Percentiles rank a stretch among this genome's conserved stretches.
phyloP scores from a whole-genome alignment of 208 protist species.

The Trypanosoma melophagium region DNA sequence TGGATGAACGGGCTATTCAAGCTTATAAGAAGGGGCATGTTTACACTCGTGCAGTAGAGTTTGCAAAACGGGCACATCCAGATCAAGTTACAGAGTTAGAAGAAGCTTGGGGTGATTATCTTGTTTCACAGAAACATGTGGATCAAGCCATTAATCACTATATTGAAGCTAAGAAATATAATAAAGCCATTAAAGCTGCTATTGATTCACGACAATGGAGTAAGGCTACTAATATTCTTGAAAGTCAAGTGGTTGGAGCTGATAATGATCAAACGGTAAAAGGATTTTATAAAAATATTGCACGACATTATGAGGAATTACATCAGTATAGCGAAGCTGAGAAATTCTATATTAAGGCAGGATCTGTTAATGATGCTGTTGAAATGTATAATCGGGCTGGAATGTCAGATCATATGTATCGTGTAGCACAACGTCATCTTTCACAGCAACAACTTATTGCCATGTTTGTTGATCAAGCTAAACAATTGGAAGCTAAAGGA shows the following conservation, averaged over 20 bases:
- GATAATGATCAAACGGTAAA: slow-evolving; percentile 52
- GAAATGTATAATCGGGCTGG: slow-evolving; percentile 95
- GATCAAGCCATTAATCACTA: slow-evolving; percentile 98
- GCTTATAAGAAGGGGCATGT: slow-evolving; percentile 93
- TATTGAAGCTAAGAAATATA: slow-evolving; percentile 93
- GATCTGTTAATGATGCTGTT: slow-evolving; percentile 88
- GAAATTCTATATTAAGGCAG: slow-evolving; percentile 92
- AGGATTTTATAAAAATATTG: slow-evolving; percentile 90
- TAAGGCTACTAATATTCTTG: slow-evolving; percentile 89
- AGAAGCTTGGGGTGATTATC: slow-evolving; percentile 96
- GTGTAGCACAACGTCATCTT: slow-evolving; percentile 91
- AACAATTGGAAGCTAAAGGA: slow-evolving; percentile 92
- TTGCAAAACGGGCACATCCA: slow-evolving; percentile 79
- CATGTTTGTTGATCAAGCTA: slow-evolving; percentile 93
- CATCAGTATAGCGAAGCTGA: slow-evolving; percentile 93
- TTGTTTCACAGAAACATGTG: slow-evolving; percentile 94
- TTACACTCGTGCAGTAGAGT: slow-evolving; percentile 94
- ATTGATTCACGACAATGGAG: slow-evolving; percentile 95
- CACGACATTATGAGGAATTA: slow-evolving; percentile 93
- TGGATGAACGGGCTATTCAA: slow-evolving; percentile 93
- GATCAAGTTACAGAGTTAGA: slow-evolving; percentile 85
- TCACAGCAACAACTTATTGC: slow-evolving; percentile 84
- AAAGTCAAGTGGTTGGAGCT: slow-evolving; percentile 52
- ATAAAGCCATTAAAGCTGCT: slow-evolving; percentile 96
- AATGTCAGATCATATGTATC: slow-evolving; percentile 94